Evolutionary conservation across 805 yeast species (phyloP), one percentile per base, ranked within the genome.

Genomic region (Cyberlindnera meyerae): DNA sequence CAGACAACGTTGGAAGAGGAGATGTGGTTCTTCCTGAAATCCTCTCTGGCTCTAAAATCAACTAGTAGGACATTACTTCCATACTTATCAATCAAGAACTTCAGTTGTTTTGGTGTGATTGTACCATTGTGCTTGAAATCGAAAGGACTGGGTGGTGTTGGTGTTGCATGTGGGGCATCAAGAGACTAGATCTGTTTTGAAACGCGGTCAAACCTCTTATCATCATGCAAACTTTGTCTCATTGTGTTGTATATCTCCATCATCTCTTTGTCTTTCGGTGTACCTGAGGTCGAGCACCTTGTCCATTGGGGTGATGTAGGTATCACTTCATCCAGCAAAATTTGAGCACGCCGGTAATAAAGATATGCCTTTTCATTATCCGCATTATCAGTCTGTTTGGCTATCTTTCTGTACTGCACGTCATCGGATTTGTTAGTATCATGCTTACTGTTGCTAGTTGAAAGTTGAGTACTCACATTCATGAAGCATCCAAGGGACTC

Each of bases 1-100:
- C 89, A 84, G 9, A 85, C 69, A 8, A 82, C 57, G 36, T 82
- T 74, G 3, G 63, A 60, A 18, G 75, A 62, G 11, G 71, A 63
- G 16, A 89, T 76, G 57, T 87, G 96, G 32, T 74, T 72, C 29
- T 64, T 62, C 31, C 75, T 72, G 52, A 71, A 88, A 25, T 75
- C 79, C 14, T 63, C 65, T 27, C 79, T 65, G 13, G 79, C 63
- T 47, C 97, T 65, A 28, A 78, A 70, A 55, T 90, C 97, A 6
- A 90, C 70, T 9, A 89, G 43, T n/a, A 89, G 63, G 0, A 82
- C 17, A 26, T 45, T 51, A 20, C 39, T 16, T 33, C 44, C 24
- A 16, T 44, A 36, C 27, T 42, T 43, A 9, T 36, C 40, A 14
- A 50, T 16, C 7, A 47, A 22, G 1, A 27, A 21, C 24, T 45